Evolutionary conservation across 2,329 filamentous ascomycete genomes (phyloP).

Genomic region (Didymosphaeria variabile): DNA sequence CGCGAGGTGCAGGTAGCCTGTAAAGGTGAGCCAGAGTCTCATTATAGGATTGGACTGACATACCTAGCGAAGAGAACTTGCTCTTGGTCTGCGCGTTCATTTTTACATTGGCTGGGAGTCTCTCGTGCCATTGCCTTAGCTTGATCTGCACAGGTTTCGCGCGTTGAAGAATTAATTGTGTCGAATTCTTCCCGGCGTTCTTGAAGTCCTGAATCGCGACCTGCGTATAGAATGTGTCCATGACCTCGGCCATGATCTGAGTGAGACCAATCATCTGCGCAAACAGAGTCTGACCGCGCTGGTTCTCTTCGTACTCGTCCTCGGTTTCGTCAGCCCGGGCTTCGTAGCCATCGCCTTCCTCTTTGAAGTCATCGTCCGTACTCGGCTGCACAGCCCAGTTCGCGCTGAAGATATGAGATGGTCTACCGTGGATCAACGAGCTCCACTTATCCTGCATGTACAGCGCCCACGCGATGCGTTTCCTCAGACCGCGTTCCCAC

Average conservation of each 20-base stretch:
- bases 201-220: conserved; percentile 75
- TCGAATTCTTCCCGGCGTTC: conserved; percentile 73
- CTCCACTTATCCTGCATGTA: conserved; percentile 98
- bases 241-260: conserved; percentile 78
- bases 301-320: conserved; percentile 68
- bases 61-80: conserved; percentile 56
- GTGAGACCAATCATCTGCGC: conserved; percentile 79
- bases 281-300: conserved; percentile 75
- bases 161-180: conserved; percentile 75
- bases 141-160: conserved; percentile 85
- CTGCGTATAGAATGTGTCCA: conserved; percentile 84
- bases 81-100: conserved; percentile 66
- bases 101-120: conserved; percentile 68
- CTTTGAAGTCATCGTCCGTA: conserved; percentile 74
- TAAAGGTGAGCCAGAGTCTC: conserved; percentile 20
- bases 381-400: conserved; percentile 81
- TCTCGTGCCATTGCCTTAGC: conserved; percentile 82
- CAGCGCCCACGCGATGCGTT: conserved; percentile 86
- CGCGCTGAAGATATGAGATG: conserved; percentile 74
- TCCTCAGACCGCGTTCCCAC: conserved; percentile 87
- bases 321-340: conserved; percentile 56
- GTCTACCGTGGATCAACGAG: conserved; percentile 82
- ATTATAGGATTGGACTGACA: conserved; percentile 16
- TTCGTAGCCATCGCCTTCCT: conserved; percentile 66
- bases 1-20: conserved; percentile 79